A percentile compares a stretch with the other conserved stretches of the same genome.
Conservation (phyloP, 2,329 filamentous ascomycete genomes). For the Penicillium crustosum region DNA sequence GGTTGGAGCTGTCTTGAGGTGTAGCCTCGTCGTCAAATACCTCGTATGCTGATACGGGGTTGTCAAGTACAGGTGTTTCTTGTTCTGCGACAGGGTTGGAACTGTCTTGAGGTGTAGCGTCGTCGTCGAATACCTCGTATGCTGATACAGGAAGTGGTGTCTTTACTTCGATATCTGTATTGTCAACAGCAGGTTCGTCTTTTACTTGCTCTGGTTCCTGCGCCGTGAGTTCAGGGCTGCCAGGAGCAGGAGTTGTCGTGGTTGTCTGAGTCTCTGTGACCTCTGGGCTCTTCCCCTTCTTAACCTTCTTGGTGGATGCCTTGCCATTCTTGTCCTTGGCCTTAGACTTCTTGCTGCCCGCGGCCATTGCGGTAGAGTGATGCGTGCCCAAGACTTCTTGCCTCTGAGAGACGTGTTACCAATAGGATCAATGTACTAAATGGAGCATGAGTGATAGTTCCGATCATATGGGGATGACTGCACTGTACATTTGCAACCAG, state of each 20-base stretch:
- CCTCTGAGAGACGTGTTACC: constrained; percentile 33
- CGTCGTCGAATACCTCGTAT: constrained; percentile 5
- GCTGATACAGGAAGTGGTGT: constrained; percentile 6
- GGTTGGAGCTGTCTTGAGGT: not conserved
- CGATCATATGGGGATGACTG: constrained; percentile 31
- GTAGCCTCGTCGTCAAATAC: not conserved
- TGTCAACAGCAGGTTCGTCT: constrained; percentile 2
- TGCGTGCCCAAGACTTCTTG: constrained; percentile 34
- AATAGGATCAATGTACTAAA: constrained; percentile 27
- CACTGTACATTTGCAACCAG: constrained; percentile 35
- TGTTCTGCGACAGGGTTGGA: not conserved
- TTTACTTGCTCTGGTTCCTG: constrained; percentile 23
- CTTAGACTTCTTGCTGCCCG: constrained; percentile 34
- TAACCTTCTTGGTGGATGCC: constrained; percentile 33
- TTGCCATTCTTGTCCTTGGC: constrained; percentile 31
- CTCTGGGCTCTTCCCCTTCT: constrained; percentile 36
- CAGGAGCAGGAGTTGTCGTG: constrained; percentile 23
- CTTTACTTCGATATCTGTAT: constrained; percentile 8
- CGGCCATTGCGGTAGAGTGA: constrained; percentile 30
- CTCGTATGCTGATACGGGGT: too few relatives aligned
- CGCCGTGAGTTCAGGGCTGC: constrained; percentile 17
- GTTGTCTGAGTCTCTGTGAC: constrained; percentile 24
- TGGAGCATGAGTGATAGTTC: constrained; percentile 27
- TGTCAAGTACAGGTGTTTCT: not conserved
- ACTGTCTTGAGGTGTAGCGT: not conserved